phyloP scores from a whole-genome alignment of 805 yeast genomes.

The Pichia nakasei region DNA sequence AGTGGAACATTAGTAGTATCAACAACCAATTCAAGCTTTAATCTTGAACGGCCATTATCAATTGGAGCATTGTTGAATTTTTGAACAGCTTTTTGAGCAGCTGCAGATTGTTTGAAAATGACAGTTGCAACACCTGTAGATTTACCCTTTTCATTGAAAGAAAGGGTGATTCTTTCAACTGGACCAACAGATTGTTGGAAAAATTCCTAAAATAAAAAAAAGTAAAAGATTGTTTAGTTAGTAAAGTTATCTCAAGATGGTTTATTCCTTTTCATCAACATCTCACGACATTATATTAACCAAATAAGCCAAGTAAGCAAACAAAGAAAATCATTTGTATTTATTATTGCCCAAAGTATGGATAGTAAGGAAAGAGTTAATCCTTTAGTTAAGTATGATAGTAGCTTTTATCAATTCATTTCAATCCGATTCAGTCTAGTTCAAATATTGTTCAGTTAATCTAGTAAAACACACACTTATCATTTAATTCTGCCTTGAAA shows the following conservation, averaged over 20 bases:
- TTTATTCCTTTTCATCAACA: neutral
- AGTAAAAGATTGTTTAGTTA: constrained; percentile 10
- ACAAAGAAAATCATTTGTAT: too few species aligned
- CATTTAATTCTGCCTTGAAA: too few species aligned
- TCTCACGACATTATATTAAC: neutral
- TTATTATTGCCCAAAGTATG: too few species aligned
- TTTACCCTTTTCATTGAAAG: constrained; percentile 81
- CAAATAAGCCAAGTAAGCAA: too few species aligned
- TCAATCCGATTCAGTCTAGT: too few species aligned
- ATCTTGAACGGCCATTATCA: constrained; percentile 72
- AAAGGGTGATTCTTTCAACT: constrained; percentile 57
- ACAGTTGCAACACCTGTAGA: constrained; percentile 90
- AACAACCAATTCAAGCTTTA: constrained; percentile 72
- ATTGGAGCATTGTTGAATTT: constrained; percentile 89
- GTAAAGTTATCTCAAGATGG: constrained; percentile 6
- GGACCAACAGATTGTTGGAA: constrained; percentile 84
- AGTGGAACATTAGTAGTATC: constrained; percentile 77
- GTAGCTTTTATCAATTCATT: too few species aligned
- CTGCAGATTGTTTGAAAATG: constrained; percentile 56
- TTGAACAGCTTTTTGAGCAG: constrained; percentile 71
- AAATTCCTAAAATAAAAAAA: constrained; percentile 54
- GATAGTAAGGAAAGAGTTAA: too few species aligned
- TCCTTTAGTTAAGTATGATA: too few species aligned
- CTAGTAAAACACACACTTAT: neutral
- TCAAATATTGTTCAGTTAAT: neutral